These are phyloP conservation scores for Sicyos baderoa DNA, from an alignment of 306 rosid species.

Conservation along the genomic window DNA sequence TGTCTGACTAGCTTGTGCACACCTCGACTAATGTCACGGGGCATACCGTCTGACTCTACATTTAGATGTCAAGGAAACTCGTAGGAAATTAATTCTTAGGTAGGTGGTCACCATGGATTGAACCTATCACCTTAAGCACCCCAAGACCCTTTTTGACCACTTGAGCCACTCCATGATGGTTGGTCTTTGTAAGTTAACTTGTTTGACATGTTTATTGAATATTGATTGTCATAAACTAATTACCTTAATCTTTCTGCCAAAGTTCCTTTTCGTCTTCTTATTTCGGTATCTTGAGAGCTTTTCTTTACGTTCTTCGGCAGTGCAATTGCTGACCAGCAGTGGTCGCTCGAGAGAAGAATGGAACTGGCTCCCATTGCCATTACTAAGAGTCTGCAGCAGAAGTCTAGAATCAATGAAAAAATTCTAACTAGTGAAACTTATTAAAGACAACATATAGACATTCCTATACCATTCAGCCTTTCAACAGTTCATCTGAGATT, in stretches of 20 bases:
- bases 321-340: slow-evolving; percentile 47
- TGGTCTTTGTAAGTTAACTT: background rate
- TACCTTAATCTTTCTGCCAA: slow-evolving; percentile 99
- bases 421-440: slow-evolving; percentile 30
- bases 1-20: too few relatives aligned
- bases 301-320: slow-evolving; percentile 68
- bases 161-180: too few relatives aligned
- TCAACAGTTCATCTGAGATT: background rate
- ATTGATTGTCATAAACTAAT: background rate
- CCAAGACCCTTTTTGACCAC: too few relatives aligned
- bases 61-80: too few relatives aligned
- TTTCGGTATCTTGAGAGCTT: slow-evolving; percentile 91
- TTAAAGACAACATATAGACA: slow-evolving; percentile 27
- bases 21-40: too few relatives aligned
- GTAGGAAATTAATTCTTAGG: too few relatives aligned
- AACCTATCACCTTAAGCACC: too few relatives aligned
- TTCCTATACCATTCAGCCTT: background rate
- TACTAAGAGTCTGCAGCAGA: slow-evolving; percentile 77
- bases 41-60: too few relatives aligned
- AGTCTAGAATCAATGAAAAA: slow-evolving; percentile 37
- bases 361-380: slow-evolving; percentile 34
- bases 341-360: slow-evolving; percentile 63
- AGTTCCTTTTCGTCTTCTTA: slow-evolving; percentile 86
- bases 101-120: too few relatives aligned
- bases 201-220: background rate